Conservation (phyloP, 2,329 filamentous ascomycete species). For the Gliomastix tumulicola region DNA sequence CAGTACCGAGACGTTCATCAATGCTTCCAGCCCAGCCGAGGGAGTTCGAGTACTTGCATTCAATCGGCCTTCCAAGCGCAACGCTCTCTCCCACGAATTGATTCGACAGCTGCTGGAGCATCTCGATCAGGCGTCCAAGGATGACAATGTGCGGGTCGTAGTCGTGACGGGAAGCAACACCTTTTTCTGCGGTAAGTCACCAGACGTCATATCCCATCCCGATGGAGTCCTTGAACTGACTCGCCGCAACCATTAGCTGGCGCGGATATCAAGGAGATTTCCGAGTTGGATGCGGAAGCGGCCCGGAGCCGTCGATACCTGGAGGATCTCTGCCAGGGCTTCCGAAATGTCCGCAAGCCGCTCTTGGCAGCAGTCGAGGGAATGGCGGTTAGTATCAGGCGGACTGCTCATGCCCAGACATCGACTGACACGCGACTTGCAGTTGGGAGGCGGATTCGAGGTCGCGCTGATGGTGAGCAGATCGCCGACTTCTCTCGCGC, state of each 20-base stretch:
- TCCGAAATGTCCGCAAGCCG: constrained; percentile 31
- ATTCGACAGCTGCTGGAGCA: constrained; percentile 32
- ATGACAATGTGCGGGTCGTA: constrained; percentile 21
- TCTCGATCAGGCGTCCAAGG: constrained; percentile 12
- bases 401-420: too few relatives aligned
- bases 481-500: not conserved
- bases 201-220: not conserved
- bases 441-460: constrained; percentile 45
- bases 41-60: constrained; percentile 41
- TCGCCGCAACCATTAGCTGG: too few relatives aligned
- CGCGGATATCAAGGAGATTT: constrained; percentile 11
- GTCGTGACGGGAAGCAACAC: constrained; percentile 26
- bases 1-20: constrained; percentile 7
- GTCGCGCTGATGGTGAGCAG: constrained; percentile 34
- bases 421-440: too few relatives aligned
- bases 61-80: constrained; percentile 49
- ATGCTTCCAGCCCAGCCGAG: constrained; percentile 14
- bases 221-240: too few relatives aligned
- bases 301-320: constrained; percentile 25
- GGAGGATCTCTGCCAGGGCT: constrained; percentile 30
- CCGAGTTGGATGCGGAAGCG: constrained; percentile 9
- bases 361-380: constrained; percentile 42
- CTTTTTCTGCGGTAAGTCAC: constrained; percentile 23
- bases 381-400: constrained; percentile 33
- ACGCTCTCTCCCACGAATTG: constrained; percentile 48